phyloP scores from a whole-genome alignment of 805 yeast species.

The Teunomyces kruisii region DNA sequence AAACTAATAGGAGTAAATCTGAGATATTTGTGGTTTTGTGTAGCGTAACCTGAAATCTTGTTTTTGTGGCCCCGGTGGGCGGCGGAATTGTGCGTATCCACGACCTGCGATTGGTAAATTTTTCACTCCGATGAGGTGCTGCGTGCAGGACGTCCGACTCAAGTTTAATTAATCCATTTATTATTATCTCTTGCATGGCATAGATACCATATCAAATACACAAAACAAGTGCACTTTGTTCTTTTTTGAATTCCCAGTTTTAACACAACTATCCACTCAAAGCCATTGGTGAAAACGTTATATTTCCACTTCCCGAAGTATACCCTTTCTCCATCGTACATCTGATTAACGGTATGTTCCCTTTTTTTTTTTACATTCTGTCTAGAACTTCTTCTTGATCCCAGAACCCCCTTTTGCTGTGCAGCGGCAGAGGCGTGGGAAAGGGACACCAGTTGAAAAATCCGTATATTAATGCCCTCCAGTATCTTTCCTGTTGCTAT shows the following conservation, averaged over 20 bases:
- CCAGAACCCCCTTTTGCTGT: not conserved
- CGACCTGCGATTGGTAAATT: constrained; percentile 3
- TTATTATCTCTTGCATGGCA: constrained; percentile 1
- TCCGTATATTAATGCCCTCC: not conserved
- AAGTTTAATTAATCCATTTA: not conserved
- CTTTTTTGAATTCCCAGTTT: not conserved
- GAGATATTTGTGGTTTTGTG: not conserved
- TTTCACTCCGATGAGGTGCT: constrained; percentile 3
- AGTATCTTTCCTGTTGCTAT: not conserved
- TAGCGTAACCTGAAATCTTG: not conserved
- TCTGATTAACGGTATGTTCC: constrained; percentile 3
- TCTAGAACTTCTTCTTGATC: constrained; percentile 2
- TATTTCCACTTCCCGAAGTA: not conserved
- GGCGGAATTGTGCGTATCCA: not conserved
- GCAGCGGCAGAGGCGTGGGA: not conserved
- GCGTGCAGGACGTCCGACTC: not conserved
- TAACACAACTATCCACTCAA: not conserved
- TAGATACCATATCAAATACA: constrained; percentile 1
- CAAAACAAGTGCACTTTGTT: constrained; percentile 3
- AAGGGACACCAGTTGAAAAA: constrained; percentile 4
- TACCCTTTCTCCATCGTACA: not conserved
- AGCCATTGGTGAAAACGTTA: not conserved
- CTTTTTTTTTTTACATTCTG: too few relatives aligned
- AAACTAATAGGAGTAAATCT: too few relatives aligned
- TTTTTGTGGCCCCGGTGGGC: not conserved